Conservation (phyloP, 106 monocot genomes). For the Phalaenopsis equestris region DNA sequence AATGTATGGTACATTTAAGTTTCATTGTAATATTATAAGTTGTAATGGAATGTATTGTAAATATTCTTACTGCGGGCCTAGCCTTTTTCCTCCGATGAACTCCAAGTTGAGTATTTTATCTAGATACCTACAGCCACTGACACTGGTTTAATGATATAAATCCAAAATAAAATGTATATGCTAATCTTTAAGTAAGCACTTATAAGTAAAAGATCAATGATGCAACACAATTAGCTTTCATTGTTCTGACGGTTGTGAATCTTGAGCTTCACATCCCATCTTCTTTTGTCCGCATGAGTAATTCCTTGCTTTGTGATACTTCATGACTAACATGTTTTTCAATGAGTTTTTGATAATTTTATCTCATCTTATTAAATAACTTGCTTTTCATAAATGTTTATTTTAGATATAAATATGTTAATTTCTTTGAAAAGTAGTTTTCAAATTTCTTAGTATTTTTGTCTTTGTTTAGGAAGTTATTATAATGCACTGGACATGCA, state of each 20-base stretch:
- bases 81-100: not conserved
- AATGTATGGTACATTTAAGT: not conserved
- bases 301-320: not conserved
- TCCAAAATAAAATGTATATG: not conserved
- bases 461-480: constrained; percentile 75
- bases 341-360: not conserved
- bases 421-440: not conserved
- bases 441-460: not conserved
- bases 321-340: not conserved
- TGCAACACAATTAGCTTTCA: not conserved
- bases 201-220: not conserved
- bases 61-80: not conserved
- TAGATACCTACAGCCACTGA: not conserved
- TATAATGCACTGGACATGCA: constrained; percentile 95
- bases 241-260: not conserved
- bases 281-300: not conserved
- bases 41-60: not conserved
- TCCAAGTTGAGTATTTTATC: not conserved
- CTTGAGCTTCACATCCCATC: not conserved
- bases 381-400: not conserved
- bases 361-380: not conserved
- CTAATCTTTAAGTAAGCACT: not conserved
- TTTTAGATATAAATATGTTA: not conserved
- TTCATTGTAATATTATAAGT: not conserved
- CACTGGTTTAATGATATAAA: not conserved